Conservation (phyloP, 805 yeast species). For the Candida sanyiensis region DNA sequence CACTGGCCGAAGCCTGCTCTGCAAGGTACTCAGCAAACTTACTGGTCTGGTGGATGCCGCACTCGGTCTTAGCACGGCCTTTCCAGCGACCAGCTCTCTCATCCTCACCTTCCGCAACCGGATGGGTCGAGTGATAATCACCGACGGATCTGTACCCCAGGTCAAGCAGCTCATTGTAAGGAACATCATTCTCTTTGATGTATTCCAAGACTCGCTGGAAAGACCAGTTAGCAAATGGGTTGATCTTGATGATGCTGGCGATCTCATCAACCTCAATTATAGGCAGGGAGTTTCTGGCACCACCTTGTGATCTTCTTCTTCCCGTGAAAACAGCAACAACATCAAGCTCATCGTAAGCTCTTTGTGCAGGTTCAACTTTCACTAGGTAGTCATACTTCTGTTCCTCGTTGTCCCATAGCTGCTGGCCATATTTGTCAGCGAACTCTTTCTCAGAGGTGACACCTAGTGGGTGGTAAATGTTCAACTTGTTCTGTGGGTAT, state of each 20-base stretch:
- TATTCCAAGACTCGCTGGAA: slow-evolving; percentile 67
- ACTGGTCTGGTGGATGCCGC: slow-evolving; percentile 86
- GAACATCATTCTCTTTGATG: slow-evolving; percentile 65
- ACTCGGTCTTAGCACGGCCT: slow-evolving; percentile 87
- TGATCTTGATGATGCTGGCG: slow-evolving; percentile 74
- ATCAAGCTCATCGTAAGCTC: slow-evolving; percentile 69
- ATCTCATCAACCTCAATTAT: slow-evolving; percentile 71
- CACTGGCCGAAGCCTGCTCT: slow-evolving; percentile 8
- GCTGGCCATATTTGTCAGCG: slow-evolving; percentile 60
- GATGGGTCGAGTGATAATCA: slow-evolving; percentile 90
- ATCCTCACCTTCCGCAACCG: slow-evolving; percentile 87
- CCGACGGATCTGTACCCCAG: slow-evolving; percentile 89
- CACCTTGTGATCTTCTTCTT: slow-evolving; percentile 86
- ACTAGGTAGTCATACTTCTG: slow-evolving; percentile 76
- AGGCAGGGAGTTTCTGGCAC: slow-evolving; percentile 63
- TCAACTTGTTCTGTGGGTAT: slow-evolving; percentile 52
- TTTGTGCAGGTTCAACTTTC: slow-evolving; percentile 86
- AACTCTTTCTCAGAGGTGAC: slow-evolving; percentile 58
- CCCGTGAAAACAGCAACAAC: slow-evolving; percentile 92
- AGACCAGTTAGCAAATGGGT: slow-evolving; percentile 82
- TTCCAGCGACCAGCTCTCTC: slow-evolving; percentile 98
- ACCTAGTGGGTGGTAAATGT: slow-evolving; percentile 62
- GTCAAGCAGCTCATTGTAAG: slow-evolving; percentile 79
- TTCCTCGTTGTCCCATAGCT: slow-evolving; percentile 81
- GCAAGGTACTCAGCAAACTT: slow-evolving; percentile 60